Conservation (phyloP, 169 alveolate genomes). For the Plasmodium ovale region DNA sequence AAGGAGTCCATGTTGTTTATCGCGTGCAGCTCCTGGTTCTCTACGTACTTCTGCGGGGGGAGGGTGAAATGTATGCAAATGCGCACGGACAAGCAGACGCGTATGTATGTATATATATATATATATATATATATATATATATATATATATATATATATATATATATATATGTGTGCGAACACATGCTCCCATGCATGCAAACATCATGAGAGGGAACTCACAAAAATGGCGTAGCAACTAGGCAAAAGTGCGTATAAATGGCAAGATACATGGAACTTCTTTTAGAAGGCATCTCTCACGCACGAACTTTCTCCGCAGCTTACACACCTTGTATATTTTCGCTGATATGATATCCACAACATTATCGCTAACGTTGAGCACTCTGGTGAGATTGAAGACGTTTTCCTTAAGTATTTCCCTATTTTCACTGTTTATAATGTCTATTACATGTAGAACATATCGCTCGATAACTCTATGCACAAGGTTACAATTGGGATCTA, state of each 20-base stretch:
- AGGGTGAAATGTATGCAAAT: neutral
- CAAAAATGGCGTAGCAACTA: too few relatives aligned
- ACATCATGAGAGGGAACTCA: too few relatives aligned
- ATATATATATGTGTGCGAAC: neutral
- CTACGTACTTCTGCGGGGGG: constrained; percentile 28
- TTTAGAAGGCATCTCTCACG: too few relatives aligned
- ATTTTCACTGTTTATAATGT: constrained; percentile 36
- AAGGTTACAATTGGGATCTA: constrained; percentile 31
- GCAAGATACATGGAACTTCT: too few relatives aligned
- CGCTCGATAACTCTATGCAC: constrained; percentile 39
- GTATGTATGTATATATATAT: neutral
- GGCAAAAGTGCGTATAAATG: too few relatives aligned
- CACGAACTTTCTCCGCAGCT: too few relatives aligned
- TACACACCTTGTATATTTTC: constrained; percentile 65
- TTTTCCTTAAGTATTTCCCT: constrained; percentile 30
- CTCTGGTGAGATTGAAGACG: constrained; percentile 7
- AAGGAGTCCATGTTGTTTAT: constrained; percentile 51
- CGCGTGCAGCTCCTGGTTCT: constrained; percentile 34
- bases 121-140: neutral
- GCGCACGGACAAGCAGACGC: neutral
- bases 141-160: constrained; percentile 3
- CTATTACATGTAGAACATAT: constrained; percentile 64
- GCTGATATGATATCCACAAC: constrained; percentile 24
- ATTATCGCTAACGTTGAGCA: constrained; percentile 11
- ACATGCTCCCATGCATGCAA: too few relatives aligned